Base-by-base conservation (phyloP, 2,329 filamentous ascomycete genomes). In the Exophiala sp. region DNA sequence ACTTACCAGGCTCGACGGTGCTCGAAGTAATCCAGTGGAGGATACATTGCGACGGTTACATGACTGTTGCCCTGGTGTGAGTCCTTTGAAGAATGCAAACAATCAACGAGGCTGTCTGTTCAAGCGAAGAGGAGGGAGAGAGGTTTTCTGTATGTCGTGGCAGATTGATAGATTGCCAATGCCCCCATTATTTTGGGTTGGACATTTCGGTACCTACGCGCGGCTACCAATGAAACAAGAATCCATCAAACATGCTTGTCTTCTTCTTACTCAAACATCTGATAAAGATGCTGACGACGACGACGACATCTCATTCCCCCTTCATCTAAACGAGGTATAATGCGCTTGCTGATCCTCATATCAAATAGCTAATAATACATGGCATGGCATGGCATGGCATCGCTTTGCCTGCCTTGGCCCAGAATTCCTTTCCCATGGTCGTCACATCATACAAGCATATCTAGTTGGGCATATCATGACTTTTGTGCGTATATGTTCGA, bases 1-100 rank as follows among this genome's bases (percentile, higher is more conserved):
- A 65, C 79, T 68, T 75, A 90, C 88, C 87, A 88, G 69, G 86
- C 85, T 57, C 79, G 79, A 62, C 79, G 80, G 69, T 91, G 87
- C 65, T 87, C 81, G 63, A 89, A 77, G 66, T 89, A 90, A 60
- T 84, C 81, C 51, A 83, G 78, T 3, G 82, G 77, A 52, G 78
- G 77, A 66, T 81, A 70, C 69, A 74, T 79, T 38, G 44, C 35
- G 57, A 47, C 47, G 47, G 7, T 47, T 50, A 55, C 56, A 59
- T 59, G 32, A 32, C 46, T 21, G 29, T 24, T n/a, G 35, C 7
- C 24, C 4, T 5, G 2, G 5, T 1, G 7, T 5, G 45, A 18
- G 18, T 21, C 11, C 40, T 8, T 8, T 11, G 9, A 11, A 21
- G 24, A 43, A n/a, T 24, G 40, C 24, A 21, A 40, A 20, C 7